A percentile compares a stretch with the other conserved stretches of the same genome.
These are phyloP conservation scores for Capronia epimyces DNA, from an alignment of 2,329 filamentous ascomycete genomes.

Conservation along the genomic window DNA sequence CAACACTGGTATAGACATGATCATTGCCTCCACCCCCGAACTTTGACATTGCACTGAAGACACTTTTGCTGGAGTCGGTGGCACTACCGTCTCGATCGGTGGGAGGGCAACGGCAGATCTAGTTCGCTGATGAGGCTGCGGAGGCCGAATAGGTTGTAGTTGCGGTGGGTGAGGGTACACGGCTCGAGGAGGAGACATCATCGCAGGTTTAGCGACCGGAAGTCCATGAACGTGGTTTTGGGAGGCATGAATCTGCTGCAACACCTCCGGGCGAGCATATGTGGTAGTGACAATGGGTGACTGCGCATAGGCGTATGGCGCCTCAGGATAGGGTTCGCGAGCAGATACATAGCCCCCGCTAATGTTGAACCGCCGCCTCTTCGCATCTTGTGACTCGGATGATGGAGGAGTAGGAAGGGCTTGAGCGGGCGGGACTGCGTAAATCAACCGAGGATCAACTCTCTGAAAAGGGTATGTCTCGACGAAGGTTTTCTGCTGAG, in stretches of 20 bases:
- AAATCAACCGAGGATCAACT: slow-evolving; percentile 25
- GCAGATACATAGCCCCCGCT: slow-evolving; percentile 39
- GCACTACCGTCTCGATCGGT: slow-evolving; percentile 45
- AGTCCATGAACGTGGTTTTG: slow-evolving; percentile 8
- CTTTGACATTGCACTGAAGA: slow-evolving; percentile 17
- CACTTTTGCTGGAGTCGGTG: slow-evolving; percentile 29
- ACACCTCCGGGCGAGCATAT: slow-evolving; percentile 26
- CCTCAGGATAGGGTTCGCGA: slow-evolving; percentile 34
- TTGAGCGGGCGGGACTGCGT: slow-evolving; percentile 19
- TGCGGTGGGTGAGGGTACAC: slow-evolving; percentile 23
- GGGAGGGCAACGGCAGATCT: slow-evolving; percentile 48
- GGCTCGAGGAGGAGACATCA: slow-evolving; percentile 24
- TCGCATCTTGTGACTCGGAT: slow-evolving; percentile 47
- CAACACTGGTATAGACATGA: slow-evolving; percentile 68
- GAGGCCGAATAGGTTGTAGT: slow-evolving; percentile 34
- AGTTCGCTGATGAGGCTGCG: slow-evolving; percentile 41
- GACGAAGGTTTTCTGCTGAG: slow-evolving; percentile 13
- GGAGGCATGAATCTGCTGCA: slow-evolving; percentile 9
- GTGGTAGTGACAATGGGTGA: slow-evolving; percentile 35
- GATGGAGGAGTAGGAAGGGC: slow-evolving; percentile 21
- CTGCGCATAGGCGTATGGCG: slow-evolving; percentile 27
- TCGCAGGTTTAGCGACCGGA: slow-evolving; percentile 21
- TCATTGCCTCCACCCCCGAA: slow-evolving; percentile 56
- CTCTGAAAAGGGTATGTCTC: slow-evolving; percentile 18
- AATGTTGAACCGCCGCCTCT: slow-evolving; percentile 58